Evolutionary conservation across 1,284 basidiomycete species (phyloP).

Genomic region (Ustilago xerochloae): DNA sequence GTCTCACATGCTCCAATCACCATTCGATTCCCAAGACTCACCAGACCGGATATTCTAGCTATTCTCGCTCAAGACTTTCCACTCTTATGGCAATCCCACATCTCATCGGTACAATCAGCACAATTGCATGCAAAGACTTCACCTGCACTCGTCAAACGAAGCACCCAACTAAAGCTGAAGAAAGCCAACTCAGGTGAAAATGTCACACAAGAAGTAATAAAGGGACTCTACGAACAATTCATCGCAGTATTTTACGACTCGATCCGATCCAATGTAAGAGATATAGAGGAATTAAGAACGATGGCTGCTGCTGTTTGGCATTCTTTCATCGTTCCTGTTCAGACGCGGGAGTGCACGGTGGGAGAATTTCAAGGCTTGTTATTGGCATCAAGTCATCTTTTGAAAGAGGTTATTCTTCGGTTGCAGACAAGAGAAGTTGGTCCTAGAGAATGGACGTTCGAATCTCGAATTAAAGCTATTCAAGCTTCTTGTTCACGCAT

Average conservation of each 20-base stretch:
- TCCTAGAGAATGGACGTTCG: conserved; percentile 54
- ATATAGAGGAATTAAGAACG: conserved; percentile 54
- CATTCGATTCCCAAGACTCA: conserved; percentile 47
- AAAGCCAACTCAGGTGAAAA: conserved; percentile 7
- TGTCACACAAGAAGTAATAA: conserved; percentile 14
- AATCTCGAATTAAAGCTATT: conserved; percentile 37
- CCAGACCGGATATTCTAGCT: conserved; percentile 39
- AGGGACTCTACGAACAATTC: conserved; percentile 40
- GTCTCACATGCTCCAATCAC: conserved; percentile 50
- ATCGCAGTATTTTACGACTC: conserved; percentile 59
- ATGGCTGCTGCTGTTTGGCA: conserved; percentile 58
- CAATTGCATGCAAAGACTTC: conserved; percentile 39
- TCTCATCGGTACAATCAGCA: conserved; percentile 23
- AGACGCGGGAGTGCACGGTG: conserved; percentile 35
- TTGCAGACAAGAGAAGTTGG: conserved; percentile 52
- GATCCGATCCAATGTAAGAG: conserved; percentile 46
- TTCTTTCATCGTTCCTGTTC: conserved; percentile 50
- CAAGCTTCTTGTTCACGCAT: conserved; percentile 34
- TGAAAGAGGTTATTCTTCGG: conserved; percentile 57
- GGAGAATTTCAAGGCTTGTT: conserved; percentile 42
- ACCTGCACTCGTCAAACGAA: conserved; percentile 16
- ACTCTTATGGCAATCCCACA: conserved; percentile 27
- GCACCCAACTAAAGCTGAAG: conserved; percentile 16
- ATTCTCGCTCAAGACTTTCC: conserved; percentile 47
- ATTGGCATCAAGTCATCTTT: conserved; percentile 31